These are phyloP conservation scores for Kregervanrija pseudodelftensis DNA, from an alignment of 805 yeast species.

Conservation along the genomic window DNA sequence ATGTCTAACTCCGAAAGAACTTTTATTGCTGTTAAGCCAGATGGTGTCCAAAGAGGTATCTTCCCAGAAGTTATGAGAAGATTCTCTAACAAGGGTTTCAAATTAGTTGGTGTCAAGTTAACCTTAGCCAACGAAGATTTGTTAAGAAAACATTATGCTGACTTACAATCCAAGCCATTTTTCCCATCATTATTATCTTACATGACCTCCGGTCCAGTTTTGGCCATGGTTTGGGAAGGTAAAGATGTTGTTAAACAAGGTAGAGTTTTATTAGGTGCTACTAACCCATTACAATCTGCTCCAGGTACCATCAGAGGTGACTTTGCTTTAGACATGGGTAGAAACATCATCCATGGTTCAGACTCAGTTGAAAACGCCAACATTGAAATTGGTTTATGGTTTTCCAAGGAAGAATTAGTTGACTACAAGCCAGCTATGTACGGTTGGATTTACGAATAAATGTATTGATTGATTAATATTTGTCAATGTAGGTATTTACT, in stretches of 20 bases:
- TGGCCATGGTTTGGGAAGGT: slow-evolving; percentile 99
- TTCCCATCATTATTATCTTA: slow-evolving; percentile 93
- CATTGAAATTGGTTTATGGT: slow-evolving; percentile 95
- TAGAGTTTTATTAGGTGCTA: slow-evolving; percentile 95
- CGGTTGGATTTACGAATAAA: slow-evolving; percentile 92
- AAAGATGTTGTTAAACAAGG: slow-evolving; percentile 99
- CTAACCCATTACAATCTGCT: slow-evolving; percentile 94
- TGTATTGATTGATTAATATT: not conserved
- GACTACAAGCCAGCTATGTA: slow-evolving; percentile 81
- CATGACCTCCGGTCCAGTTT: slow-evolving; percentile 98
- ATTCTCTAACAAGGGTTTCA: slow-evolving; percentile 96
- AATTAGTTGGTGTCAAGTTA: slow-evolving; percentile 92
- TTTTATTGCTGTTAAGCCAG: slow-evolving; percentile 94
- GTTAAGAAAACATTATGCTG: slow-evolving; percentile 91
- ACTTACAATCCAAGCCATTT: slow-evolving; percentile 93
- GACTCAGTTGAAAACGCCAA: slow-evolving; percentile 98
- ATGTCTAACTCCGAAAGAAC: slow-evolving; percentile 76
- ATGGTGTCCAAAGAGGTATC: slow-evolving; percentile 99
- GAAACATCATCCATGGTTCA: slow-evolving; percentile 99
- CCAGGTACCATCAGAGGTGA: slow-evolving; percentile 99
- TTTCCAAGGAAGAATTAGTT: slow-evolving; percentile 93
- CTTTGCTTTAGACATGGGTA: slow-evolving; percentile 96
- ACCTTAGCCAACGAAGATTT: slow-evolving; percentile 79
- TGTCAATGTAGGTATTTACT: not conserved
- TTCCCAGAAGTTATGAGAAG: slow-evolving; percentile 83